These are phyloP conservation scores for Saturnispora saitoi DNA, from an alignment of 805 yeast genomes.

Conservation along the genomic window DNA sequence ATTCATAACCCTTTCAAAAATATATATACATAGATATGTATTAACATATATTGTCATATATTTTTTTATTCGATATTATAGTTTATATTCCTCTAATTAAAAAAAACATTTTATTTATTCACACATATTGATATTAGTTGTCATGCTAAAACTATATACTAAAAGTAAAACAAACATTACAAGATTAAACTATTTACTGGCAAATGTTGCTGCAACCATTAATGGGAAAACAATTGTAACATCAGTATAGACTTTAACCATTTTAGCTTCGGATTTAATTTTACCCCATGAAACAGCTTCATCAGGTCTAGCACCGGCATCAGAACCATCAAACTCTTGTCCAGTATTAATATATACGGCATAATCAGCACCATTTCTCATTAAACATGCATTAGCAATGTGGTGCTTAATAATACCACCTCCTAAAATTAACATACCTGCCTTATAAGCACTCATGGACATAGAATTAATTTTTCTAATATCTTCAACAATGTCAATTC, in stretches of 20 bases:
- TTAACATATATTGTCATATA: not conserved
- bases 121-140: not conserved
- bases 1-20: too few relatives aligned
- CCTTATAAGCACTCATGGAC: conserved; percentile 89
- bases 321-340: conserved; percentile 97
- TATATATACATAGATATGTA: not conserved
- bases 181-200: conserved; percentile 34
- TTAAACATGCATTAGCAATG: conserved; percentile 93
- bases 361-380: conserved; percentile 99
- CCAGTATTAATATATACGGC: conserved; percentile 97
- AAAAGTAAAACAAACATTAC: too few relatives aligned
- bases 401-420: conserved; percentile 97
- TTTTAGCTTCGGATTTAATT: conserved; percentile 87
- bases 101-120: conserved; percentile 2
- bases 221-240: conserved; percentile 92
- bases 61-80: not conserved
- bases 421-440: conserved; percentile 94
- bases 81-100: not conserved
- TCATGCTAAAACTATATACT: not conserved
- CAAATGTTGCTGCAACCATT: conserved; percentile 97
- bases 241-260: conserved; percentile 90
- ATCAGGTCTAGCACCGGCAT: conserved; percentile 98
- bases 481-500: conserved; percentile 90
- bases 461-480: conserved; percentile 84
- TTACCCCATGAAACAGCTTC: conserved; percentile 99